Evolutionary conservation across 306 rosid genomes (phyloP).

Genomic region (Psophocarpus tetragonolobus): DNA sequence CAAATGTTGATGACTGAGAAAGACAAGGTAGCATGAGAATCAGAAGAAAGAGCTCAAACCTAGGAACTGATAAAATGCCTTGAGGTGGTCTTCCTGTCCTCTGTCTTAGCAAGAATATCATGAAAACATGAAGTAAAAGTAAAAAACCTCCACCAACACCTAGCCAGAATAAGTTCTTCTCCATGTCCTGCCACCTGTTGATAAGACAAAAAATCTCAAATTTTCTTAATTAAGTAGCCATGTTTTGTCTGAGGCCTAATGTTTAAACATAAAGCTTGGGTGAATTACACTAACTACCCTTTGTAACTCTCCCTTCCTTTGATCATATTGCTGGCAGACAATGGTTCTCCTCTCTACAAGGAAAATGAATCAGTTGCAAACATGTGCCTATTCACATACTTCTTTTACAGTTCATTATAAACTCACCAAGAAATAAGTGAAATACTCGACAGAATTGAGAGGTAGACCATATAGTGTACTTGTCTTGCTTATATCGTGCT

Average conservation of each 20-base stretch:
- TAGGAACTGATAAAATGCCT: slow-evolving; percentile 58
- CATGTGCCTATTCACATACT: background rate
- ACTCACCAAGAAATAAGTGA: slow-evolving; percentile 69
- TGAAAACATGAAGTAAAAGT: slow-evolving; percentile 43
- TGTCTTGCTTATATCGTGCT: slow-evolving; percentile 34
- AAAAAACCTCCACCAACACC: slow-evolving; percentile 60
- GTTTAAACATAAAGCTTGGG: slow-evolving; percentile 21
- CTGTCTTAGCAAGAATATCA: slow-evolving; percentile 50
- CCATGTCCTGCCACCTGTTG: slow-evolving; percentile 68
- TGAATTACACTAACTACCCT: slow-evolving; percentile 48
- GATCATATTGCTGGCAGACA: slow-evolving; percentile 52
- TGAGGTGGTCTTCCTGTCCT: slow-evolving; percentile 53
- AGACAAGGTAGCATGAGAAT: slow-evolving; percentile 71
- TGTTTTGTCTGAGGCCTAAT: background rate
- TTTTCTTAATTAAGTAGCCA: background rate
- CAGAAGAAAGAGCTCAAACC: slow-evolving; percentile 63
- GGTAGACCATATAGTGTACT: slow-evolving; percentile 52
- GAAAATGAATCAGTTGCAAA: slow-evolving; percentile 29
- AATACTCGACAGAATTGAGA: slow-evolving; percentile 57
- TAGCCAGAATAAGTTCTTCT: slow-evolving; percentile 75
- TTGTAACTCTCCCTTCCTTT: slow-evolving; percentile 50
- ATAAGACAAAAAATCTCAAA: slow-evolving; percentile 22
- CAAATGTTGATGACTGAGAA: slow-evolving; percentile 64
- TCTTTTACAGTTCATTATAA: background rate
- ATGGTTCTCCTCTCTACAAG: slow-evolving; percentile 73